phyloP scores from a whole-genome alignment of 1,284 basidiomycete species.

The Tilletia horrida region DNA sequence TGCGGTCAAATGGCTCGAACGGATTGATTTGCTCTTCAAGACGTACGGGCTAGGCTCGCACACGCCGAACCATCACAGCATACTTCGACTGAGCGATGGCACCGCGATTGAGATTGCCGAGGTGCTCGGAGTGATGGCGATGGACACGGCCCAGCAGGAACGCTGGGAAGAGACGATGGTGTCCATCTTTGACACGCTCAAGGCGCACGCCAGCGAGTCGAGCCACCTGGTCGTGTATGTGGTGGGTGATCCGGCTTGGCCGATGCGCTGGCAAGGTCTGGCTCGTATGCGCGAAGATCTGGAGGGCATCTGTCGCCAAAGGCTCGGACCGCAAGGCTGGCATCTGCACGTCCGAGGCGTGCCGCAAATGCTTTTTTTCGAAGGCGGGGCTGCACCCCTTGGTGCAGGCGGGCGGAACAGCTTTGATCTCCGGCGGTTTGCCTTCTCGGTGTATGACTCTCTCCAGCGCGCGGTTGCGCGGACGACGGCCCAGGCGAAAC shows the following conservation, averaged over 20 bases:
- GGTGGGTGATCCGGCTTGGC: conserved; percentile 3
- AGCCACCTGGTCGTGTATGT: conserved; percentile 22
- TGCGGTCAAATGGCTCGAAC: conserved; percentile 34
- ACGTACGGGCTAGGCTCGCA: conserved; percentile 37
- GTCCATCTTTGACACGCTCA: conserved; percentile 20
- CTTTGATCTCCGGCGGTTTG: conserved; percentile 26
- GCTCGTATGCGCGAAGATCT: conserved; percentile 18
- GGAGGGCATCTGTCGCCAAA: not conserved
- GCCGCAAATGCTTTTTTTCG: conserved; percentile 29
- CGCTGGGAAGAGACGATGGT: conserved; percentile 23
- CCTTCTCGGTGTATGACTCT: conserved; percentile 37
- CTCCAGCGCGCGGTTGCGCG: conserved; percentile 29
- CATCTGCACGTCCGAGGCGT: conserved; percentile 24
- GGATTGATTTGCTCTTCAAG: conserved; percentile 29
- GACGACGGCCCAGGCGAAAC: conserved; percentile 30
- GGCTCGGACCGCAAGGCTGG: conserved; percentile 5
- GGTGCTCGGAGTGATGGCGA: conserved; percentile 10
- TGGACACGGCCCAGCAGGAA: conserved; percentile 8
- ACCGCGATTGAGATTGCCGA: not conserved
- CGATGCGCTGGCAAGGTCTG: conserved; percentile 6
- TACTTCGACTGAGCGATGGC: conserved; percentile 16
- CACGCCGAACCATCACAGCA: not conserved
- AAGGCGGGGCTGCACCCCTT: conserved; percentile 29
- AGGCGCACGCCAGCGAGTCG: not conserved
- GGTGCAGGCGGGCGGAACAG: conserved; percentile 19